phyloP scores from a whole-genome alignment of 192 early-diverging fungal species.

The Dimargaris xerosporica region DNA sequence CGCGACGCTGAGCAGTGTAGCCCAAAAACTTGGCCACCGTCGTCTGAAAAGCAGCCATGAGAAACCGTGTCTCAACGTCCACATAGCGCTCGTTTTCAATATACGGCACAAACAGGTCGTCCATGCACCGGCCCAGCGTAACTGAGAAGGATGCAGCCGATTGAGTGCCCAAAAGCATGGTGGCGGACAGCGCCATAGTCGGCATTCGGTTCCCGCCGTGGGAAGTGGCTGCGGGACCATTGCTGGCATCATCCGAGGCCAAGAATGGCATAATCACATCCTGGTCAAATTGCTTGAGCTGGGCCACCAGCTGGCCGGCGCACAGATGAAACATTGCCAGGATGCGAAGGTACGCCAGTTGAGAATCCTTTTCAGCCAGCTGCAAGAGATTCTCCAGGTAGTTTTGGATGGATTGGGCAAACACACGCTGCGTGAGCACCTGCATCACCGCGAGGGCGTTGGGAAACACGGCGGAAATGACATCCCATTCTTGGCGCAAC shows the following conservation, averaged over 20 bases:
- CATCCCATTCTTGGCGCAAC: conserved; percentile 72
- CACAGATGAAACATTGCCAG: conserved; percentile 56
- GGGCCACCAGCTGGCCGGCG: conserved; percentile 53
- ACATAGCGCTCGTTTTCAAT: conserved; percentile 80
- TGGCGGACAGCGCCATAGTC: background rate
- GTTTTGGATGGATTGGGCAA: conserved; percentile 91
- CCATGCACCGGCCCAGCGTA: conserved; percentile 74
- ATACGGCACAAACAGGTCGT: conserved; percentile 91
- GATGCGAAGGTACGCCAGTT: conserved; percentile 65
- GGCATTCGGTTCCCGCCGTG: background rate
- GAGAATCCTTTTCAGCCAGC: conserved; percentile 50
- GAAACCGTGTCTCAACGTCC: conserved; percentile 51
- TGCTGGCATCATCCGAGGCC: conserved; percentile 11
- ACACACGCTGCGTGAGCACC: conserved; percentile 84
- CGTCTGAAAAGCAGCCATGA: conserved; percentile 47
- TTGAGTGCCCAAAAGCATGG: conserved; percentile 10
- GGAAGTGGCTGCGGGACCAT: background rate
- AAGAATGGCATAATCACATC: conserved; percentile 32
- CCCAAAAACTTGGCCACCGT: conserved; percentile 31
- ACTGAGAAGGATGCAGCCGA: conserved; percentile 39
- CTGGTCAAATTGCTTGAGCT: conserved; percentile 68
- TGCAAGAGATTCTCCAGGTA: conserved; percentile 68
- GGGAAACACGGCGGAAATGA: conserved; percentile 89
- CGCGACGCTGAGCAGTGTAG: conserved; percentile 22
- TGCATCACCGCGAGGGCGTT: conserved; percentile 81